These are phyloP conservation scores for Sclerotinia minor DNA, from an alignment of 2,329 filamentous ascomycete genomes.

Conservation along the genomic window DNA sequence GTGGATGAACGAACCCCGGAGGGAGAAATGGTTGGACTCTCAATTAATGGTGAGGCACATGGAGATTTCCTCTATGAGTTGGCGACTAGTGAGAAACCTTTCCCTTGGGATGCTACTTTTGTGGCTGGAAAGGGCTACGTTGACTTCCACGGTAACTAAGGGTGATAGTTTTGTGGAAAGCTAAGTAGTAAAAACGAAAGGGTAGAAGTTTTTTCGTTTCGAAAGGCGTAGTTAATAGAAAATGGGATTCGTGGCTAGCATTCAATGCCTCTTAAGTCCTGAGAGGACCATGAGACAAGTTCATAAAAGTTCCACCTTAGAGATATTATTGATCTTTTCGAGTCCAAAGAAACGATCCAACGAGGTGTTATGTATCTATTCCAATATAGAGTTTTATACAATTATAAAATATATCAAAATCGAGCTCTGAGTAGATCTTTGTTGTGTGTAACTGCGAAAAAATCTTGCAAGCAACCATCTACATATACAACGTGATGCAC, in stretches of 20 bases:
- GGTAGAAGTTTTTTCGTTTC: no score
- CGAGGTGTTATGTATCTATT: no score
- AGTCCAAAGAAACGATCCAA: no score
- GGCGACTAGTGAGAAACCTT: constrained; percentile 44
- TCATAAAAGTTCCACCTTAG: no score
- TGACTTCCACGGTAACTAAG: constrained; percentile 26
- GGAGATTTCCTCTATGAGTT: constrained; percentile 46
- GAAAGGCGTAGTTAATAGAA: no score
- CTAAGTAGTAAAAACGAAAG: no score
- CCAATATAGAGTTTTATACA: neutral
- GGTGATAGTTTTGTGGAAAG: neutral
- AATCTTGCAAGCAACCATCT: neutral
- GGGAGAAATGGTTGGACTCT: constrained; percentile 40
- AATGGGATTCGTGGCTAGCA: no score
- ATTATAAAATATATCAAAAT: neutral
- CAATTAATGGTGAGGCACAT: constrained; percentile 46
- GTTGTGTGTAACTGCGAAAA: neutral
- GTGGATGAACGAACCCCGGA: constrained; percentile 50
- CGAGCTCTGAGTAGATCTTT: neutral
- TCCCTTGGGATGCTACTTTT: constrained; percentile 49
- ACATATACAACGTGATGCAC: no score
- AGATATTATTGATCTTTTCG: no score
- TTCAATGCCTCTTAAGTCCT: no score
- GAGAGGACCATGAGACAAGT: no score
- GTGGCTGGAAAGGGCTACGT: constrained; percentile 42